These are phyloP conservation scores for Sordaria brevicollis DNA, from an alignment of 495 filamentous ascomycete species.

Conservation along the genomic window DNA sequence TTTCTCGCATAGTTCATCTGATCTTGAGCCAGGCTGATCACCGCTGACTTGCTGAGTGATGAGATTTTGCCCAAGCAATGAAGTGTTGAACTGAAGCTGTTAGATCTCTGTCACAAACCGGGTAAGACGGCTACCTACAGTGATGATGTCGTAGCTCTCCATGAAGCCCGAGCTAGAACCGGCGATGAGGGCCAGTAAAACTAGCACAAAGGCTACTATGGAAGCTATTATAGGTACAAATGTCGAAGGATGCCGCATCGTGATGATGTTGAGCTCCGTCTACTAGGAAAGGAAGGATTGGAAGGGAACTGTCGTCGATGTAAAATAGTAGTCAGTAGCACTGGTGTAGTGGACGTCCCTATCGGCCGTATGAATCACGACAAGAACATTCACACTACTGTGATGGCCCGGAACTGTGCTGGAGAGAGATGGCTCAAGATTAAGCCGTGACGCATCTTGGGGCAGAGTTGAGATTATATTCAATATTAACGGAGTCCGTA, in stretches of 20 bases:
- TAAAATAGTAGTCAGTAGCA: neutral
- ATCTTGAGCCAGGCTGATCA: neutral
- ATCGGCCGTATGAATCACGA: neutral
- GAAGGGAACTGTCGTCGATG: neutral
- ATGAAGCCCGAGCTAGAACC: slow-evolving; percentile 51
- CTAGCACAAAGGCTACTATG: slow-evolving; percentile 54
- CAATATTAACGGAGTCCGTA: neutral
- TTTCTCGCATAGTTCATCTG: slow-evolving; percentile 2
- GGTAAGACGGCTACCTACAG: slow-evolving; percentile 33
- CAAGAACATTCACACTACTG: neutral
- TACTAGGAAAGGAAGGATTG: neutral
- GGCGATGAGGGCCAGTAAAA: slow-evolving; percentile 60
- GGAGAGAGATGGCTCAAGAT: neutral
- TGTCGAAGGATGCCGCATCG: neutral
- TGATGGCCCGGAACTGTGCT: neutral
- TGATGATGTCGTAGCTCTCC: slow-evolving; percentile 53
- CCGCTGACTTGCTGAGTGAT: slow-evolving; percentile 14
- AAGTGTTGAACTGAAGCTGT: slow-evolving; percentile 48
- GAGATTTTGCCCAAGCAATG: slow-evolving; percentile 45
- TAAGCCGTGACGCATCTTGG: neutral
- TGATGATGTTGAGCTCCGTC: neutral
- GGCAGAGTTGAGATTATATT: neutral
- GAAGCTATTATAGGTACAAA: neutral
- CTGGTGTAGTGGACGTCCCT: neutral
- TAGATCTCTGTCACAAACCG: neutral